phyloP scores from a whole-genome alignment of 148 eudicot genomes.

The Heliamphora exappendiculata region DNA sequence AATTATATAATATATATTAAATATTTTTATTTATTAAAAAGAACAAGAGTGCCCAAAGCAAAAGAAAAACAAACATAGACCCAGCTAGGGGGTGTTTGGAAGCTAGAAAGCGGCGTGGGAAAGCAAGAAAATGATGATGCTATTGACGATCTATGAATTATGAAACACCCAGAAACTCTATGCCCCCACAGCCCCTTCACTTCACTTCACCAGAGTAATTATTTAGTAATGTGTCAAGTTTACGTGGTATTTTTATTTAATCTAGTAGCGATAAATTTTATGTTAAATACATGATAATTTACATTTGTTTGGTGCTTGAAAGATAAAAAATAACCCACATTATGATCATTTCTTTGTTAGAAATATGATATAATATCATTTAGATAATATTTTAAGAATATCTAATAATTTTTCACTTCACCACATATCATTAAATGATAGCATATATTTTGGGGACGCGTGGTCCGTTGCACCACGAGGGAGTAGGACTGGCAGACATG shows the following conservation, averaged over 20 bases:
- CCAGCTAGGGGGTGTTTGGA: background rate
- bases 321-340: background rate
- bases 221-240: too few species aligned
- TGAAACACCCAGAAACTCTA: background rate
- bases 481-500: background rate
- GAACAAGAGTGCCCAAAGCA: too few species aligned
- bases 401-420: background rate
- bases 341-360: background rate
- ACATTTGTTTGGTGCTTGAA: background rate
- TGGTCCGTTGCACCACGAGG: background rate
- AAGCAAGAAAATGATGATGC: too few species aligned
- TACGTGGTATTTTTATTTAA: background rate
- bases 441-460: background rate
- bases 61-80: too few species aligned
- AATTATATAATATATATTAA: too few species aligned
- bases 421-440: background rate
- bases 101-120: constrained; percentile 4
- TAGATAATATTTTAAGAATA: too few species aligned
- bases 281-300: too few species aligned
- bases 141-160: background rate
- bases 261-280: background rate
- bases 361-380: too few species aligned
- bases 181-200: background rate
- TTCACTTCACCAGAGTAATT: too few species aligned
- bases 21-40: too few species aligned